These are phyloP conservation scores for Eucalyptus urophylla DNA, from an alignment of 345 rosid genomes.

Conservation along the genomic window DNA sequence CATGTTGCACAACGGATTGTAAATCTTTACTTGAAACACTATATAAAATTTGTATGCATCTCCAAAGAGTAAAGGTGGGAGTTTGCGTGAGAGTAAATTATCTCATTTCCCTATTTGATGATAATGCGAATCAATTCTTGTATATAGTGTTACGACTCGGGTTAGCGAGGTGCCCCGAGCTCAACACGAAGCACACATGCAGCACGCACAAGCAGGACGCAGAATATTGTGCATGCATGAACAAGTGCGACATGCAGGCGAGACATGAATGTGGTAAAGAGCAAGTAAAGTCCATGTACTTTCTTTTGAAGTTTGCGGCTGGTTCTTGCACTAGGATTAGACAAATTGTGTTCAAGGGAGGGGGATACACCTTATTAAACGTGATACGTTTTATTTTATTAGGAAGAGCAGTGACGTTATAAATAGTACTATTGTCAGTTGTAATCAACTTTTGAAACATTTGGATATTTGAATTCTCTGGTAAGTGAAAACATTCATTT, in stretches of 20 bases:
- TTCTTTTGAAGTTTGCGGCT: neutral
- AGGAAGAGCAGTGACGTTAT: neutral
- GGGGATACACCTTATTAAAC: neutral
- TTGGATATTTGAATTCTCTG: neutral
- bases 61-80: neutral
- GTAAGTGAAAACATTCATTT: neutral
- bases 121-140: neutral
- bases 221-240: neutral
- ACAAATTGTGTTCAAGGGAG: neutral
- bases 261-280: neutral
- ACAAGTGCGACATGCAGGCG: neutral
- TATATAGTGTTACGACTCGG: neutral
- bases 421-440: neutral
- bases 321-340: neutral
- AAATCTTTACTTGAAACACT: accelerated
- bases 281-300: neutral
- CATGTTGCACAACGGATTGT: accelerated
- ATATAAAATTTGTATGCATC: neutral
- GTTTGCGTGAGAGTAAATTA: neutral
- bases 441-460: neutral
- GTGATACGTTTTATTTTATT: neutral
- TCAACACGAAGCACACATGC: neutral
- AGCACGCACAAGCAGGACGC: too few species aligned
- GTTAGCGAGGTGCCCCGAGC: neutral
- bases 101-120: neutral